Evolutionary conservation across 306 rosid genomes (phyloP), one percentile per base, ranked within the genome.

Genomic region (Pterocarpus santalinus): DNA sequence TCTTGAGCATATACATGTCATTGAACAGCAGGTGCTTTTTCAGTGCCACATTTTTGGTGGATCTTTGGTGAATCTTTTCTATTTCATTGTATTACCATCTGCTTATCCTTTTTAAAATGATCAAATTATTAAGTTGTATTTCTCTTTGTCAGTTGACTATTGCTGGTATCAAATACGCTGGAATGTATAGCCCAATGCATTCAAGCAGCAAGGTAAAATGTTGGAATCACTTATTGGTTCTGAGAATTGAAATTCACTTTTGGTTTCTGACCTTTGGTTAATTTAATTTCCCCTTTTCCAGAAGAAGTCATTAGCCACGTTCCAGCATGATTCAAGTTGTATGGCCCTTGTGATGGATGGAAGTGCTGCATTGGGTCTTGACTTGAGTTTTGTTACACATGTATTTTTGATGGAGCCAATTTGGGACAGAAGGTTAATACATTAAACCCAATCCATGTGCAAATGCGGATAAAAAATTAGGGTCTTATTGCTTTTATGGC

Each of bases 281-380:
- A 73, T 75, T 77, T 58, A 55, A 55, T 62, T 88, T 82, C 68
- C 77, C 68, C 77, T 81, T 72, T 65, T 87, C 65, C 90, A 95
- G 99, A 89, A 93, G 84, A 95, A 93, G 93, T 92, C 99, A 47
- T 81, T 95, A 85, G 67, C 91, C 80, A 83, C 7, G 79, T 95
- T 95, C 86, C 97, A 90, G 89, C 88, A 91, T 86, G 96, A 95
- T 86, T 72, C 91, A 65, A 82, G 85, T 82, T 95, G 98, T 86
- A 85, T 87, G 89, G 99, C 87, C 60, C 98, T 95, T 83, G 79
- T 95, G 88, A 95, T 95, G 99, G 98, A 95, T 85, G 99, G 99
- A 80, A 95, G 97, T 91, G 98, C 98, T 74, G 99, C 99, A 33
- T 69, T 95, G 90, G 99, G 99, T 83, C 98, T 95, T 14, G 99